Base-by-base conservation (phyloP, 129 eudicot species). In the Daucus carota region DNA sequence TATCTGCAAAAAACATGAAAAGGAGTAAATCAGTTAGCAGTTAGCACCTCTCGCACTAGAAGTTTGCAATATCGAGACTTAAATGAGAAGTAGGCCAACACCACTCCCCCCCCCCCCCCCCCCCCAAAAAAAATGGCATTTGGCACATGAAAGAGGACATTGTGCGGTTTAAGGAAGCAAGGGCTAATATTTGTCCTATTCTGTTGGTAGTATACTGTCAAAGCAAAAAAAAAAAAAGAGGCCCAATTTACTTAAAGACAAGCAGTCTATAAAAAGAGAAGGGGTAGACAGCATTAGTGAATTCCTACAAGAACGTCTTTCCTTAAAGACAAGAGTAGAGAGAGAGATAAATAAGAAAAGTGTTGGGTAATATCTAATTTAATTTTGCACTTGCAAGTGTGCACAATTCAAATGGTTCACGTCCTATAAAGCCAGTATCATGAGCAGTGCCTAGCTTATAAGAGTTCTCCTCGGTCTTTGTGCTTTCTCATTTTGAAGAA, bases 1-100 rank as follows among this genome's bases (percentile, higher is more conserved):
- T 29, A 87, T 84, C 91, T 87, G 91, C 81, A 79, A 5, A 63
- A 63, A n/a, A n/a, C n/a, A n/a, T n/a, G n/a, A n/a, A n/a, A n/a
- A n/a, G n/a, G n/a, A n/a, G n/a, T n/a, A n/a, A n/a, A n/a, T n/a
- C n/a, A n/a, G n/a, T n/a, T n/a, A n/a, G n/a, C n/a, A n/a, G n/a
- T n/a, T n/a, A n/a, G n/a, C n/a, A n/a, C n/a, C n/a, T n/a, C n/a
- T n/a, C n/a, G 5, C 20, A 41, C 34, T 9, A n/a, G 15, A 69
- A 69, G 26, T 9, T 36, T 22, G 15, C 22, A 20, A 33, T 15
- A 57, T 57, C 13, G 0, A 57, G 65, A 57, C 29, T n/a, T 4
- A 57, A n/a, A 54, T 20, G 60, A 0, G 7, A 52, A 20, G 24
- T 17, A 18, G n/a, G n/a, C n/a, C n/a, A n/a, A n/a, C n/a, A n/a